A percentile compares a stretch with the other conserved stretches of the same genome.
Conservation (phyloP, 768 basidiomycete species). For the Amanita phalloides region DNA sequence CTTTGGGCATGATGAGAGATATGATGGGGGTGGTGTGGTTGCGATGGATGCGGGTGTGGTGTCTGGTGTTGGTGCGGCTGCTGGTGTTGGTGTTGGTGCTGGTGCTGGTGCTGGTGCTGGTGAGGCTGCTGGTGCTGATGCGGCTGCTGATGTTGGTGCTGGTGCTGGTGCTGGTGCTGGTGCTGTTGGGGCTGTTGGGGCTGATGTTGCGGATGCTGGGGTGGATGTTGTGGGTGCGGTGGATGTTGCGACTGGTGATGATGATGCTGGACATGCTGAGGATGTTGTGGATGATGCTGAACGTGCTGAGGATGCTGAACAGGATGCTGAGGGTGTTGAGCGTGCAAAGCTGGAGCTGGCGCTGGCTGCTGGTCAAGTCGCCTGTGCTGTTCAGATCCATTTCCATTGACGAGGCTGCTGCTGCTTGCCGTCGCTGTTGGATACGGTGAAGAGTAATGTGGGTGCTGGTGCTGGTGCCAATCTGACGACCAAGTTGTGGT, state of each 20-base stretch:
- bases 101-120: conserved; percentile 13
- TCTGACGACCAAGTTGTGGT: not conserved
- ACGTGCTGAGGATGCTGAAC: conserved; percentile 12
- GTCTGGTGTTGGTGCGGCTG: conserved; percentile 6
- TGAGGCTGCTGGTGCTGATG: conserved; percentile 11
- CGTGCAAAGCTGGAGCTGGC: conserved; percentile 12
- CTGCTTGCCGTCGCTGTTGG: not conserved
- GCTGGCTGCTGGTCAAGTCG: conserved; percentile 9
- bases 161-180: not conserved
- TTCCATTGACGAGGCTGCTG: too few species aligned
- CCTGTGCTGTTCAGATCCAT: not conserved
- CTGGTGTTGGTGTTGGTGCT: conserved; percentile 10
- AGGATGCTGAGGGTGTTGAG: conserved; percentile 14
- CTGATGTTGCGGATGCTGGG: too few species aligned
- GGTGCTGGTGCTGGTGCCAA: not conserved
- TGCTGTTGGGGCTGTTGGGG: not conserved
- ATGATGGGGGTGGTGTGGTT: conserved; percentile 9
- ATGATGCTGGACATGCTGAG: conserved; percentile 3
- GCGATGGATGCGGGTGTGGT: conserved; percentile 5
- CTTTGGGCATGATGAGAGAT: conserved; percentile 15
- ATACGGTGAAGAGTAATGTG: not conserved
- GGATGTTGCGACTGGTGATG: conserved; percentile 6
- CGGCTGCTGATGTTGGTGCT: not conserved
- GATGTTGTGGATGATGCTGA: conserved; percentile 12
- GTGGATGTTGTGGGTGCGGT: not conserved